phyloP scores from a whole-genome alignment of 2,329 filamentous ascomycete species.

The Penicillium decumbens region DNA sequence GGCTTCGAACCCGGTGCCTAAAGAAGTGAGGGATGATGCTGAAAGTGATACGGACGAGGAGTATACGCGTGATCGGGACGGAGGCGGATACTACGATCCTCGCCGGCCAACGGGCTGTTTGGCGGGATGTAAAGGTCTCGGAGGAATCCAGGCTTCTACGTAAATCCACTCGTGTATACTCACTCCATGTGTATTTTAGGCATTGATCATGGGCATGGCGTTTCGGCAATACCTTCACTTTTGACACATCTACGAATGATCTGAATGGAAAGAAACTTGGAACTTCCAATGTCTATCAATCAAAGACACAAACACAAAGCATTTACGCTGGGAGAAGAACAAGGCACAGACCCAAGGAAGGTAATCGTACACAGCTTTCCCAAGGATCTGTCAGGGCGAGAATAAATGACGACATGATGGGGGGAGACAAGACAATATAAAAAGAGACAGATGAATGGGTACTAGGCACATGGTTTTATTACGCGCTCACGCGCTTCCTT shows the following conservation, averaged over 20 bases:
- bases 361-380: conserved; percentile 28
- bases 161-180: conserved; percentile 1
- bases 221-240: not conserved
- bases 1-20: conserved; percentile 2
- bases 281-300: conserved; percentile 18
- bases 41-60: conserved; percentile 69
- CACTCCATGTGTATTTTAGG: not conserved
- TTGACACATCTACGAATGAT: not conserved
- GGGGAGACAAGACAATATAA: conserved; percentile 19
- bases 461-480: conserved; percentile 35
- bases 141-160: conserved; percentile 10
- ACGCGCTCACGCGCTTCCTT: conserved; percentile 34
- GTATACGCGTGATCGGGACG: conserved; percentile 44
- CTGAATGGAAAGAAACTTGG: not conserved
- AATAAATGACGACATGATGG: conserved; percentile 25
- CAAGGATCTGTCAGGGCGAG: conserved; percentile 21
- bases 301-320: conserved; percentile 6
- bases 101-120: conserved; percentile 49
- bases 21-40: conserved; percentile 44
- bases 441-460: conserved; percentile 28
- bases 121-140: conserved; percentile 32
- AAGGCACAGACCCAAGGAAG: conserved; percentile 14
- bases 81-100: conserved; percentile 51
- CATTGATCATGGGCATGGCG: not conserved
- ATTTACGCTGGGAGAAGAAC: conserved; percentile 17